Evolutionary conservation across 2,329 filamentous ascomycete genomes (phyloP).

Genomic region (Verticillium albo-atrum): DNA sequence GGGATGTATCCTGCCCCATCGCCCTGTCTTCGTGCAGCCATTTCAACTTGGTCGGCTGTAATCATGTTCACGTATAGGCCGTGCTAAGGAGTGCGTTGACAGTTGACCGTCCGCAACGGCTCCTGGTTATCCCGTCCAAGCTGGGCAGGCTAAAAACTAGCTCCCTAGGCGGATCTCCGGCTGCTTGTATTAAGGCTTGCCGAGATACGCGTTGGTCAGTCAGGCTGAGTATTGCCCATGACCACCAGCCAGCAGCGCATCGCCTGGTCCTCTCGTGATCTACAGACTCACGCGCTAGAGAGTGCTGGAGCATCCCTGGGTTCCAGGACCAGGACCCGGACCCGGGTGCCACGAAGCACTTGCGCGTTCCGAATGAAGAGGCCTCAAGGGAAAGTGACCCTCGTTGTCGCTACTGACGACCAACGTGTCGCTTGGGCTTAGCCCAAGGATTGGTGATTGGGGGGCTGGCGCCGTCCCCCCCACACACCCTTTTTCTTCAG

Average conservation of each 20-base stretch:
- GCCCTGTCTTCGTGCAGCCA: not conserved
- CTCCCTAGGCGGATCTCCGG: not conserved
- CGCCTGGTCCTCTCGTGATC: not conserved
- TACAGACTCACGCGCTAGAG: not conserved
- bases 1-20: not conserved
- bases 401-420: not conserved
- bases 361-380: not conserved
- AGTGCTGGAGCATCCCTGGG: not conserved
- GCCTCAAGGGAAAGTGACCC: not conserved
- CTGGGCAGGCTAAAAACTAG: not conserved
- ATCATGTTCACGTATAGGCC: no score
- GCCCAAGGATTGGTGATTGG: not conserved
- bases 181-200: not conserved
- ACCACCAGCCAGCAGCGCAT: no score
- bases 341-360: not conserved
- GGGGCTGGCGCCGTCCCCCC: not conserved
- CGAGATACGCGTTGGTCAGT: not conserved
- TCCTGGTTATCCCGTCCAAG: not conserved
- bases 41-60: not conserved
- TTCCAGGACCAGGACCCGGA: not conserved
- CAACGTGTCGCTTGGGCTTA: not conserved
- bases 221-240: not conserved
- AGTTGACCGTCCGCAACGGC: not conserved
- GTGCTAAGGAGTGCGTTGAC: not conserved
- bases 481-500: conserved; percentile 5